These are phyloP conservation scores for Phylloporus arenicola DNA, from an alignment of 768 basidiomycete genomes.

Conservation along the genomic window DNA sequence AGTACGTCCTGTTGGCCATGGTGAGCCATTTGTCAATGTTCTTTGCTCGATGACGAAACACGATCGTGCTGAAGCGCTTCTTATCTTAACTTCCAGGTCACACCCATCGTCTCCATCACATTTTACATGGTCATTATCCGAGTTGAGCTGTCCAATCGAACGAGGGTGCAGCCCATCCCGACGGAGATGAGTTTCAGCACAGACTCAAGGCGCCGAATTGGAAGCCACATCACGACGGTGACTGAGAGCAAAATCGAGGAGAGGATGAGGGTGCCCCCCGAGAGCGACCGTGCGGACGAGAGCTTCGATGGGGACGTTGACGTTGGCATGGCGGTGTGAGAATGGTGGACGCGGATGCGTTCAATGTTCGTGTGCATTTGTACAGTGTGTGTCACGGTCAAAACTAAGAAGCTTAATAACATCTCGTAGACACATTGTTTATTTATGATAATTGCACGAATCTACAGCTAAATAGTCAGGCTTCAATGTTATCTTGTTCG, in stretches of 20 bases:
- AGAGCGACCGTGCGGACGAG: not conserved
- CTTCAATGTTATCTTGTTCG: no score
- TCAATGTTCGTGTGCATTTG: no score
- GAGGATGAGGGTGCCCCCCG: not conserved
- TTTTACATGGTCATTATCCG: slow-evolving; percentile 42
- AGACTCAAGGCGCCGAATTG: slow-evolving; percentile 3
- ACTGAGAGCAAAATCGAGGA: slow-evolving; percentile 1
- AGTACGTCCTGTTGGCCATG: slow-evolving; percentile 34
- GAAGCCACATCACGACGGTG: slow-evolving; percentile 3
- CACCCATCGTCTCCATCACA: slow-evolving; percentile 38
- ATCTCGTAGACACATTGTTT: no score
- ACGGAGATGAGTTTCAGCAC: not conserved
- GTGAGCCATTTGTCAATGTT: slow-evolving; percentile 15
- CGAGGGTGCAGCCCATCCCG: not conserved
- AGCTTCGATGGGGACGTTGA: no score
- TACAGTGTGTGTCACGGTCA: no score
- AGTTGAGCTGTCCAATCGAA: slow-evolving; percentile 19
- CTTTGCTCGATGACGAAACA: not conserved
- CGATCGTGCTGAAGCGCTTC: not conserved
- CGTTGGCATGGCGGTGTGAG: no score
- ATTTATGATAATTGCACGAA: no score
- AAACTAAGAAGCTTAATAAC: no score
- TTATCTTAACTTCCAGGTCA: slow-evolving; percentile 21
- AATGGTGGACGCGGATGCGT: no score
- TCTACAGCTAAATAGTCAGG: no score